Evolutionary conservation across 2,329 filamentous ascomycete genomes (phyloP), one percentile per base, ranked within the genome.

Genomic region (Decorospora gaudefroyi): DNA sequence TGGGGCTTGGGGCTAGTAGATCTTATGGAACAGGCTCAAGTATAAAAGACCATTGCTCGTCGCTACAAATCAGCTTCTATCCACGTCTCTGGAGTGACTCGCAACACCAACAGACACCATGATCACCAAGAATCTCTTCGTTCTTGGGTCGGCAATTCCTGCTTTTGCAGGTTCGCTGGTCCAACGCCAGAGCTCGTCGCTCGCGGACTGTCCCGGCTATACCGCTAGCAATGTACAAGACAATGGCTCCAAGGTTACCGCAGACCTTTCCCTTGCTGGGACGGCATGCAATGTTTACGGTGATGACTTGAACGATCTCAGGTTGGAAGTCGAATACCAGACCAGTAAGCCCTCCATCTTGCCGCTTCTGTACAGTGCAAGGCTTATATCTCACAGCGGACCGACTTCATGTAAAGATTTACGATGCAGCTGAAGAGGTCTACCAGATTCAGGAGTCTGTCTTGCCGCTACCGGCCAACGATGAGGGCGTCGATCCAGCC

Each of bases 371-470:
- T n/a, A n/a, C n/a, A n/a, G n/a, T n/a, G n/a, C n/a, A n/a, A n/a
- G n/a, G n/a, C n/a, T n/a, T 21, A 19, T 10, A 7, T 2, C 3
- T 4, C 6, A 4, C 16, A 85, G 83, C 81, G 31, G 75, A 76
- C 27, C 83, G 86, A 16, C 77, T 90, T 2, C 86, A 88, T 62
- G 83, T 90, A 58, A 80, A 86, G 59, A 88, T 90, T 44, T 81
- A 84, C 51, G 87, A 91, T 65, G 76, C 78, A 2, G 79, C 75
- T 12, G 79, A 87, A 53, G 76, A 82, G 19, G 85, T 87, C 36
- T 91, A 88, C 58, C 86, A 90, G 64, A 80, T 91, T 2, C 87
- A 87, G 4, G 81, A 85, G 18, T 79, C 78, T 2, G 81, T 89
- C 21, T 76, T 90, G 35, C 77, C 84, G 2, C 80, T 85, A 0